These are phyloP conservation scores for Erigeron philadelphicus DNA, from an alignment of 140 eudicot species.

Conservation along the genomic window DNA sequence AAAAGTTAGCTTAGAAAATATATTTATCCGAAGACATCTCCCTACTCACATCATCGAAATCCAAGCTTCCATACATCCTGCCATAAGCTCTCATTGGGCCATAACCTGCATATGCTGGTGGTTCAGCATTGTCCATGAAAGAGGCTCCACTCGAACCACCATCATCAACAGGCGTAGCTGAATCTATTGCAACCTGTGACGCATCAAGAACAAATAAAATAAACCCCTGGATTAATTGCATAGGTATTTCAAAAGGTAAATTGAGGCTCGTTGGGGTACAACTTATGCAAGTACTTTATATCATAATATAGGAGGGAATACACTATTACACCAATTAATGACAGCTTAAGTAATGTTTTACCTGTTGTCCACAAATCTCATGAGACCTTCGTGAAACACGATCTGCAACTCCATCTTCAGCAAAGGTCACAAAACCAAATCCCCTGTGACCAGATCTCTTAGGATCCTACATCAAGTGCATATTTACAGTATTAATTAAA, in stretches of 20 bases:
- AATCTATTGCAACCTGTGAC: constrained; percentile 95
- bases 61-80: constrained; percentile 84
- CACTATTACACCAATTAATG: not conserved
- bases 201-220: not conserved
- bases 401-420: constrained; percentile 96
- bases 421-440: constrained; percentile 96
- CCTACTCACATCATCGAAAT: constrained; percentile 80
- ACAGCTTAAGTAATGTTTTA: constrained; percentile 7
- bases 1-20: not conserved
- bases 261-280: not conserved
- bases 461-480: constrained; percentile 61
- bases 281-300: not conserved
- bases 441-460: constrained; percentile 96
- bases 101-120: constrained; percentile 60
- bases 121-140: constrained; percentile 55
- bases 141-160: constrained; percentile 62
- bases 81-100: constrained; percentile 83
- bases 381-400: constrained; percentile 88
- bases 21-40: constrained; percentile 4
- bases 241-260: not conserved
- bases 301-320: not conserved
- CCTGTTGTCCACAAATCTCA: constrained; percentile 98
- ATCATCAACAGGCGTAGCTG: constrained; percentile 98
- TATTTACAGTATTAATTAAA: constrained; percentile 1
- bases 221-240: not conserved